These are phyloP conservation scores for Thermoascus crustaceus DNA, from an alignment of 2,329 filamentous ascomycete genomes.

Conservation along the genomic window DNA sequence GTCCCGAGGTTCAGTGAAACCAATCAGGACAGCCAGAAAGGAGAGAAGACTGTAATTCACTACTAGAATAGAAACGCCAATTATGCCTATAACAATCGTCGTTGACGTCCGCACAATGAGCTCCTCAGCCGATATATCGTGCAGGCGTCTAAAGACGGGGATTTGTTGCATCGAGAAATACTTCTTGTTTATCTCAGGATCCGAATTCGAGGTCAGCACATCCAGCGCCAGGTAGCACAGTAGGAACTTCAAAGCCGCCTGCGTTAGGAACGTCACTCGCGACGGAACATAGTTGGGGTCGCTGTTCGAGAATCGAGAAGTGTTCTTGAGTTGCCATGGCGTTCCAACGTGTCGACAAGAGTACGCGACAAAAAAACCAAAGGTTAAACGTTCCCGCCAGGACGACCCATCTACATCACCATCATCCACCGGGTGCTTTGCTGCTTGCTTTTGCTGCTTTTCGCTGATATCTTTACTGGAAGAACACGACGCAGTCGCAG, in stretches of 20 bases:
- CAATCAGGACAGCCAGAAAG: too few species aligned
- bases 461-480: too few species aligned
- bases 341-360: neutral
- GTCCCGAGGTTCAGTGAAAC: too few species aligned
- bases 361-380: neutral
- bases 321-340: neutral
- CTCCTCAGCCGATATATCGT: too few species aligned
- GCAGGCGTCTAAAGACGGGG: neutral
- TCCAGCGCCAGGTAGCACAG: neutral
- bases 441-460: too few species aligned
- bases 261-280: neutral
- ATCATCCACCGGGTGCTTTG: too few species aligned
- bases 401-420: too few species aligned
- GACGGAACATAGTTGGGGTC: neutral
- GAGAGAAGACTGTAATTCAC: too few species aligned
- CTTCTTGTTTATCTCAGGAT: neutral
- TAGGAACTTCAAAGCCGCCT: neutral
- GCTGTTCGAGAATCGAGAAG: neutral
- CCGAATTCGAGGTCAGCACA: neutral
- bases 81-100: too few species aligned
- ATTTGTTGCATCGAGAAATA: neutral
- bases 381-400: neutral
- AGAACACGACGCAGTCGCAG: too few species aligned
- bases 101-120: too few species aligned
- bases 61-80: too few species aligned